Evolutionary conservation across 169 alveolate genomes (phyloP), one percentile per base, ranked within the genome.

Genomic region (Plasmodium fragile): DNA sequence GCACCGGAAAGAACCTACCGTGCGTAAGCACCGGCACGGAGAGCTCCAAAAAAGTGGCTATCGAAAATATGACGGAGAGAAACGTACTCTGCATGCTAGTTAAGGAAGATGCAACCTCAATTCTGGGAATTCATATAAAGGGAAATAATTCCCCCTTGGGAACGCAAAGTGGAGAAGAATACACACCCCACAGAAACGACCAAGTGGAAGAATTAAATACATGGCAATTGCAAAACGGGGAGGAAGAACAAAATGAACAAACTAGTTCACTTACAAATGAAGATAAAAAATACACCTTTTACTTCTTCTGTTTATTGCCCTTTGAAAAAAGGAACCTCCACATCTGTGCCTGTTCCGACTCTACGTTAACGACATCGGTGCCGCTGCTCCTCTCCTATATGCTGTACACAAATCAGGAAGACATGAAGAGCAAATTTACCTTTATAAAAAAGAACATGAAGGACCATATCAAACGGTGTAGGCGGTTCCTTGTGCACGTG

Each of bases 21-120:
- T 65, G 81, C 49, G 90, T 89, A 65, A 78, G 94, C 36, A 77
- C 82, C 89, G 94, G 78, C n/a, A 89, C 94, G 36, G 89, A 89
- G 45, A 89, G 94, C 32, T 34, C 73, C 11, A 89, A 78, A 89
- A 89, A 78, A 59, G 89, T 89, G 4, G 71, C 78, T 16, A 78
- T 89, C 25, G 94, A 89, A 78, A 89, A 89, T 34, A 36, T 89
- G 72, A 89, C 94, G 25, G 94, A 89, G 43, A 89, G 94, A 34
- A 89, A 89, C 52, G 90, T 32, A 30, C 81, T 89, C 53, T 89
- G 94, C 52, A 22, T 89, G 30, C 69, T 89, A 18, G 71, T 89
- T 59, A 89, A 89, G 71, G 89, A 89, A 89, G 94, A 89, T 7
- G 59, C 43, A 3, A 6, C 52, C 4, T 49, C 59, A 39, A 55